Base-by-base conservation (phyloP, 768 basidiomycete genomes). In the Jaapia argillacea region DNA sequence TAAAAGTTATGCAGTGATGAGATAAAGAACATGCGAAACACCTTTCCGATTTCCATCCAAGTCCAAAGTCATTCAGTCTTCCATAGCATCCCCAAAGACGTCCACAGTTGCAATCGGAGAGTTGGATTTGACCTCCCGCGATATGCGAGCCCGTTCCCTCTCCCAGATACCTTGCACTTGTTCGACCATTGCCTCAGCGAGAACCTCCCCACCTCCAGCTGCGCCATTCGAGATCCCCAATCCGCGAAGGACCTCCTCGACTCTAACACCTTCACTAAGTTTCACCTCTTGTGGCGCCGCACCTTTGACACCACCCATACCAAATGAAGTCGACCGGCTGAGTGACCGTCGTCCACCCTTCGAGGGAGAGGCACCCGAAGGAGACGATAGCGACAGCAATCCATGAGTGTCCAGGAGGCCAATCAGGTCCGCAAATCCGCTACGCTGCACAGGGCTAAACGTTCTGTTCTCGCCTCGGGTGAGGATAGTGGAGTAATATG, bases 391-490 rank as follows among this genome's bases (percentile, higher is more conserved):
- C 40, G 69, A 65, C 6, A 83, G 61, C 5, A 86, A 65, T 2
- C 87, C 88, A 5, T 74, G 70, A 3, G 81, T 84, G 60, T 91
- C 87, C 27, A 91, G 62, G 39, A 89, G 64, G 21, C 75, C 72
- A 1, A 84, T 54, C 3, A 90, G 66, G 50, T 91, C 87, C 0
- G 69, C 65, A 49, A 91, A 88, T 52, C 89, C 86, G 55, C 75
- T 84, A 6, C 83, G 70, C 6, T 81, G 84, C 2, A 82, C 84
- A 3, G 81, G 68, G 2, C 71, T 63, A 48, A 86, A 81, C 4
- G 75, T 56, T 13, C 70, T 72, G 13, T 62, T 65, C 18, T 75
- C 75, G 7, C 70, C 66, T 25, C 81, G 72, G 13, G 67, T 65
- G 6, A 91, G 72, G 38, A 85, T 61, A 2, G 66, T 54, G 27